These are phyloP conservation scores for Leucosporidium creatinivorum DNA, from an alignment of 768 basidiomycete genomes.

Conservation along the genomic window DNA sequence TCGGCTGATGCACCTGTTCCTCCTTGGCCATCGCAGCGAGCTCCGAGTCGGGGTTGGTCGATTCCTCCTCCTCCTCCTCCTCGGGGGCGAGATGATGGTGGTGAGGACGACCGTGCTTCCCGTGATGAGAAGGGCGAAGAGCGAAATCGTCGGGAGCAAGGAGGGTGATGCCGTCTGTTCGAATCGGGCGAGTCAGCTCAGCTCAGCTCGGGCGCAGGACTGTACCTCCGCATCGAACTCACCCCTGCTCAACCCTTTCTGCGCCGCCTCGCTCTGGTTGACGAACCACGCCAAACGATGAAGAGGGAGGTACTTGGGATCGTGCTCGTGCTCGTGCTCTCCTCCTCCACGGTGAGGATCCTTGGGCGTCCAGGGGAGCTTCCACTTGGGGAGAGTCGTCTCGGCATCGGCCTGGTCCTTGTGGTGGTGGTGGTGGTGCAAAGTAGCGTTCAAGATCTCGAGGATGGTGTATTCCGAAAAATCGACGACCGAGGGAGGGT, in stretches of 20 bases:
- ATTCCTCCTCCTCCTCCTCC: conserved; percentile 23
- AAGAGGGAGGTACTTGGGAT: conserved; percentile 28
- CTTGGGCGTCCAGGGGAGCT: background rate
- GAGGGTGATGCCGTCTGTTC: conserved; percentile 25
- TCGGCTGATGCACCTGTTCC: too few species aligned
- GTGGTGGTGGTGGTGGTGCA: conserved; percentile 10
- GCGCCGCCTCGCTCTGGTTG: conserved; percentile 22
- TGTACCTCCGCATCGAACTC: background rate
- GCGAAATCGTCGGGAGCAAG: conserved; percentile 37
- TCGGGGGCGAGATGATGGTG: too few species aligned
- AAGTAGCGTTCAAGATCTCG: conserved; percentile 36
- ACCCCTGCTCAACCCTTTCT: conserved; percentile 3
- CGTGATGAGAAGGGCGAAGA: conserved; percentile 23
- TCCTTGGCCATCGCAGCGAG: too few species aligned
- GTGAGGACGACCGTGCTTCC: too few species aligned
- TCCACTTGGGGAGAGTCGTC: background rate
- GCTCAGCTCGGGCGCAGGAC: too few species aligned
- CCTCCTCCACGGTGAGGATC: too few species aligned
- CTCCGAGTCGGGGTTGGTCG: conserved; percentile 27
- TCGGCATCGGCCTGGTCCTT: background rate
- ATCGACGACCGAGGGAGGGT: conserved; percentile 16
- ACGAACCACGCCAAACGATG: conserved; percentile 31
- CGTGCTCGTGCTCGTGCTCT: background rate
- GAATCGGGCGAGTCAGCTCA: too few species aligned
- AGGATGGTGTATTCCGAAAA: conserved; percentile 32